Percentiles rank a stretch among this genome's conserved stretches.
These are phyloP conservation scores for Saccharum officinarum DNA, from an alignment of 176 grass and related monocot species.

Conservation along the genomic window DNA sequence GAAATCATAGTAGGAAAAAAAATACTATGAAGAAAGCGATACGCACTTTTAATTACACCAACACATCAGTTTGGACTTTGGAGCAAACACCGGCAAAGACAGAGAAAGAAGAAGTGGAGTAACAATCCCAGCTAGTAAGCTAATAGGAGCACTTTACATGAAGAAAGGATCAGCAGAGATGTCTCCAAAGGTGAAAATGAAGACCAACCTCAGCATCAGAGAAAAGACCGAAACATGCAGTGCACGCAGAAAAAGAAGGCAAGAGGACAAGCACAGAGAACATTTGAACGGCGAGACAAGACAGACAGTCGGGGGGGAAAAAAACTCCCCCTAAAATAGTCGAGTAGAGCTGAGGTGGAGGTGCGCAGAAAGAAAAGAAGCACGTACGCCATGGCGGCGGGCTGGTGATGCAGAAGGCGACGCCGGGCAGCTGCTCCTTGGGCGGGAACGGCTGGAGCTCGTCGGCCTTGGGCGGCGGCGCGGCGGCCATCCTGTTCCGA, in stretches of 20 bases:
- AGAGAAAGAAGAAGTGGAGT: neutral
- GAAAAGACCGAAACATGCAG: neutral
- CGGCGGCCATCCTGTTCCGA: conserved; percentile 60
- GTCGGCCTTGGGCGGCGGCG: conserved; percentile 86
- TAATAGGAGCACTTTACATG: neutral
- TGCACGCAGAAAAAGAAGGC: neutral
- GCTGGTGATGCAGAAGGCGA: conserved; percentile 92
- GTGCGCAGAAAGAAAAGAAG: neutral
- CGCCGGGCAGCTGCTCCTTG: conserved; percentile 80
- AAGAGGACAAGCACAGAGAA: neutral
- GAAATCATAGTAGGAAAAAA: neutral
- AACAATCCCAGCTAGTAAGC: neutral
- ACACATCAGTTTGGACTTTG: neutral
- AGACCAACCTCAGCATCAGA: neutral
- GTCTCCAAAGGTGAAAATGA: neutral
- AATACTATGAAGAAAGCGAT: neutral
- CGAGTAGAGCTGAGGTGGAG: neutral
- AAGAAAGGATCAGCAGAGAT: neutral
- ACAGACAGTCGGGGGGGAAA: neutral
- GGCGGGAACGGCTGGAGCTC: conserved; percentile 85
- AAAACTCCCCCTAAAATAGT: neutral
- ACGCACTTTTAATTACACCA: neutral
- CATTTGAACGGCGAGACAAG: conserved; percentile 20
- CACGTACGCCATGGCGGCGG: conserved; percentile 94
- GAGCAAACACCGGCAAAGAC: neutral